Evolutionary conservation across 352 stramenopile genomes (phyloP), one percentile per base, ranked within the genome.

Genomic region (Phytophthora capsici): DNA sequence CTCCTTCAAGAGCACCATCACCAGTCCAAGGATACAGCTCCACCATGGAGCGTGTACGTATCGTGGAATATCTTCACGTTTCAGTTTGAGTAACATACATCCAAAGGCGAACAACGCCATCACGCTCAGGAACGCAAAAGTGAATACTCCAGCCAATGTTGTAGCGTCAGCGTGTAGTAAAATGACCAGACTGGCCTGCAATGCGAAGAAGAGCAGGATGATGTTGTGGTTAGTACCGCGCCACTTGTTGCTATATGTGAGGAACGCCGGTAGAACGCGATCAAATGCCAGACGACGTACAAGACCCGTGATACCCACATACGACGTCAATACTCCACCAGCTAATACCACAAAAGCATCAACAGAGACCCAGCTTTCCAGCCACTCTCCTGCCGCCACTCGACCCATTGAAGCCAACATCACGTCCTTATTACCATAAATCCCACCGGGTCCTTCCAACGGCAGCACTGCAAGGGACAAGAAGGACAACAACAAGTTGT

Each of bases 41-140:
- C 88, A 86, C 87, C 91, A 97, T 23, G 86, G 83, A 17, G 90
- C 89, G 34, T 87, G 75, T 17, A 96, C 82, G 26, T 96, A 85
- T n/a, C 93, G 78, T 8, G 91, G 91, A 36, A 98, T 93, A 22
- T 89, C 80, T 68, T 94, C 89, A 19, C 93, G 78, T 73, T 98
- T 98, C 47, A 97, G 72, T 67, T 98, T 98, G 36, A 98, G 86
- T 30, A 97, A 43, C 63, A 98, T 96, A 63, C 89, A 97, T 6
- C 92, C 92, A 55, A 94, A 84, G 5, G 89, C 90, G 49, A 98
- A 98, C 22, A 98, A 80, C 19, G 79, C 84, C 90, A 98, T 98
- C 12, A 98, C 86, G 1, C 82, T 82, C 8, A 98, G 66, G 57
- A 98, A 98, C 6, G 91, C 85, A 56, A 96, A 96, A 22, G 88